Evolutionary conservation across 164 flowering plant genomes (phyloP).

Genomic region (Euptelea pleiosperma): DNA sequence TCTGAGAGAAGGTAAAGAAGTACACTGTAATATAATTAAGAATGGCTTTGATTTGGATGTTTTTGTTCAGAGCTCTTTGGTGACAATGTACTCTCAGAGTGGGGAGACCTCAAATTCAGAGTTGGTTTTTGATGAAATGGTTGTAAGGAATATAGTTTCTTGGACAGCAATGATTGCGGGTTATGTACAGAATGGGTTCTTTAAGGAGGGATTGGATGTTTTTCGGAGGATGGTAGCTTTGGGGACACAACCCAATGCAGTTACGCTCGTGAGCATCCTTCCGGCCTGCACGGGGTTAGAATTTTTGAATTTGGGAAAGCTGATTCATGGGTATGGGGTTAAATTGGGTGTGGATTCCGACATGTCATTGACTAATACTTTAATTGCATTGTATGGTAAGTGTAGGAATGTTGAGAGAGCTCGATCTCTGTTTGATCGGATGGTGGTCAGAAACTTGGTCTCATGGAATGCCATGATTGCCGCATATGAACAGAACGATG

Average conservation of each 20-base stretch:
- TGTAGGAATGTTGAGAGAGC: constrained; percentile 26
- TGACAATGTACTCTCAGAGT: constrained; percentile 30
- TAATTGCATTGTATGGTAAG: constrained; percentile 36
- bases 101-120: constrained; percentile 23
- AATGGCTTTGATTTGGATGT: constrained; percentile 29
- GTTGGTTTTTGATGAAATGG: constrained; percentile 29
- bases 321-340: constrained; percentile 36
- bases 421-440: constrained; percentile 27
- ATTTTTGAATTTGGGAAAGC: constrained; percentile 20
- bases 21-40: constrained; percentile 27
- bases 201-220: constrained; percentile 19
- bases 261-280: constrained; percentile 34
- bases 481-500: constrained; percentile 27
- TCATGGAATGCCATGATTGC: constrained; percentile 42
- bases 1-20: constrained; percentile 24
- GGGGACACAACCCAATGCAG: constrained; percentile 27
- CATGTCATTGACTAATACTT: constrained; percentile 23
- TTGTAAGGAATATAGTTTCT: constrained; percentile 21
- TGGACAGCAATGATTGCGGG: constrained; percentile 43
- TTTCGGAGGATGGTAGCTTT: constrained; percentile 27
- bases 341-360: constrained; percentile 30
- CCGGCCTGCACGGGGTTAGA: constrained; percentile 30
- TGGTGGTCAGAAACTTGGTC: constrained; percentile 20
- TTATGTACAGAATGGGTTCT: constrained; percentile 29
- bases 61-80: constrained; percentile 32